Evolutionary conservation across 106 monocot genomes (phyloP).

Genomic region (Amphibolis antarctica): DNA sequence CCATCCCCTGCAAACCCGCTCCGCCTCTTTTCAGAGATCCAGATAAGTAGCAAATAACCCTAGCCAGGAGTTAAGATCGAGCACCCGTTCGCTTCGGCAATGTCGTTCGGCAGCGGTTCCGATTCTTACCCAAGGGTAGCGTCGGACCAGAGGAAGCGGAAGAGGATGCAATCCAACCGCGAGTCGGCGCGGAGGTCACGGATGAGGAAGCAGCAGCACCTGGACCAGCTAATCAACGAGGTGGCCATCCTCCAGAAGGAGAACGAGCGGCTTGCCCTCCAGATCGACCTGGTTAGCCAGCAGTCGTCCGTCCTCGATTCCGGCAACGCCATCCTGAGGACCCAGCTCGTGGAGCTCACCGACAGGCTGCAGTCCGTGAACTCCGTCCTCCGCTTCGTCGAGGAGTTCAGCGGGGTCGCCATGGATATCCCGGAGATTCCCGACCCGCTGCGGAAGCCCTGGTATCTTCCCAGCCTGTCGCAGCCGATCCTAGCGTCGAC

Average conservation of each 20-base stretch:
- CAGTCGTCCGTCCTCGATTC: constrained; percentile 11
- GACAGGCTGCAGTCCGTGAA: constrained; percentile 9
- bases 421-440: constrained; percentile 17
- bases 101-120: constrained; percentile 14
- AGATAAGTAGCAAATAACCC: no score
- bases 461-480: constrained; percentile 5
- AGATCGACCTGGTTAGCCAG: constrained; percentile 7
- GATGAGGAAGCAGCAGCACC: constrained; percentile 30
- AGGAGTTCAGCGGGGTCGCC: constrained; percentile 13
- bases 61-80: no score
- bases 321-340: constrained; percentile 20
- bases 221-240: constrained; percentile 17
- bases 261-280: constrained; percentile 3
- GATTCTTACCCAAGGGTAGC: background rate
- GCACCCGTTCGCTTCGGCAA: background rate
- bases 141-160: constrained; percentile 20
- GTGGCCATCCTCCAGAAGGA: constrained; percentile 9
- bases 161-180: constrained; percentile 34
- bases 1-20: no score
- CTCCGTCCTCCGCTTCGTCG: constrained; percentile 6
- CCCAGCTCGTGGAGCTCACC: constrained; percentile 21
- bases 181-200: constrained; percentile 35
- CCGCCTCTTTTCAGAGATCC: background rate
- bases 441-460: constrained; percentile 7
- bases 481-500: constrained; percentile 4